phyloP scores from a whole-genome alignment of 2,329 filamentous ascomycete genomes.

The Pseudogymnoascus sp. region DNA sequence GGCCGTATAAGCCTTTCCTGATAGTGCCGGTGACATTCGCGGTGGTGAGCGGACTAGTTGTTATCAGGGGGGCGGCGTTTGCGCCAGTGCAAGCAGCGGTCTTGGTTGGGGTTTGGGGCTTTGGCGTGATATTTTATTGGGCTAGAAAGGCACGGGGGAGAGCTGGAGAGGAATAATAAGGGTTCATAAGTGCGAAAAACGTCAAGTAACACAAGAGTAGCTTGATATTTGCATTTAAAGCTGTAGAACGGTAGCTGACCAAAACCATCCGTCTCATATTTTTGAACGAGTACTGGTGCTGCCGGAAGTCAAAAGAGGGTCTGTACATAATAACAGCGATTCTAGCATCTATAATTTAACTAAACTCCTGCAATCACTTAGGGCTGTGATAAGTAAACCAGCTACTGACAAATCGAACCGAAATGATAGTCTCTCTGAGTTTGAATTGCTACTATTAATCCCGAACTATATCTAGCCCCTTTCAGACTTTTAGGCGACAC shows the following conservation, averaged over 20 bases:
- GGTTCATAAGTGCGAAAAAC: background rate
- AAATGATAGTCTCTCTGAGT: background rate
- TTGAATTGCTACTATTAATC: background rate
- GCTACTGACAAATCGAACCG: background rate
- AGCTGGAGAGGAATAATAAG: background rate
- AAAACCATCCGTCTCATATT: background rate
- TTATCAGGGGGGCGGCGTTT: constrained; percentile 49
- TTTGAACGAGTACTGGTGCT: background rate
- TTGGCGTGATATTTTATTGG: constrained; percentile 39
- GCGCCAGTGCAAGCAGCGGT: constrained; percentile 45
- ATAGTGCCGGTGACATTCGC: constrained; percentile 44
- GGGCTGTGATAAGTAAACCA: background rate
- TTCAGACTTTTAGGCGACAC: background rate
- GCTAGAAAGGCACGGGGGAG: background rate
- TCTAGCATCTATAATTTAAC: background rate
- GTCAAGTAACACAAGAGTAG: background rate
- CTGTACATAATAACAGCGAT: background rate
- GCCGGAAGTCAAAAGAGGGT: background rate
- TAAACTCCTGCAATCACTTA: background rate
- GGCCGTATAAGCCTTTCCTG: constrained; percentile 48
- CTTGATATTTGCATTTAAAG: background rate
- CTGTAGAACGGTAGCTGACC: background rate
- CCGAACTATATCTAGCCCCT: background rate
- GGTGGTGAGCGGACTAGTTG: constrained; percentile 50
- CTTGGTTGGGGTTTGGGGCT: constrained; percentile 41